phyloP scores from a whole-genome alignment of 345 rosid genomes.

The Sonneratia caseolaris region DNA sequence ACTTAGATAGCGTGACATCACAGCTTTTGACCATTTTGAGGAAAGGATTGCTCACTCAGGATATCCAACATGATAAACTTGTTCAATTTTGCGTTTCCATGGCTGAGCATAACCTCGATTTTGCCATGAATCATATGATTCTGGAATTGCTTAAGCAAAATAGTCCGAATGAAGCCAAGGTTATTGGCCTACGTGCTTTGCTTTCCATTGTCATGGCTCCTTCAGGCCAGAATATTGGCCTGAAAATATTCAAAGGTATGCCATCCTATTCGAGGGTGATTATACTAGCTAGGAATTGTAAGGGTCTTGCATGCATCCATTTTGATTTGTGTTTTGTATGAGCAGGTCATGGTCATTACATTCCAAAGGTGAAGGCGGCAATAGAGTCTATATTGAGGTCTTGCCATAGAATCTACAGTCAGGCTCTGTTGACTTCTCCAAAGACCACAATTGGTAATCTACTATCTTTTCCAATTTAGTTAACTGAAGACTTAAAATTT shows the following conservation, averaged over 20 bases:
- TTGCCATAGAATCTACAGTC: slow-evolving; percentile 75
- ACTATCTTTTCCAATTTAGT: neutral
- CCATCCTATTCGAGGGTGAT: neutral
- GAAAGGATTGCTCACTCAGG: slow-evolving; percentile 95
- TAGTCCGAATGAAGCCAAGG: slow-evolving; percentile 92
- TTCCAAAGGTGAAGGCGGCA: slow-evolving; percentile 96
- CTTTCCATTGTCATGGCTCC: slow-evolving; percentile 92
- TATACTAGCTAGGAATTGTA: slow-evolving; percentile 10
- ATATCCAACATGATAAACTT: slow-evolving; percentile 93
- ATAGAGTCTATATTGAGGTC: slow-evolving; percentile 88
- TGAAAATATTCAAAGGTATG: slow-evolving; percentile 85
- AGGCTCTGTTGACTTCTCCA: slow-evolving; percentile 89
- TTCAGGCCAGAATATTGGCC: slow-evolving; percentile 72
- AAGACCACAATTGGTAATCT: slow-evolving; percentile 67
- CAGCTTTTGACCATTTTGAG: slow-evolving; percentile 79
- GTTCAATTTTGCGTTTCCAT: slow-evolving; percentile 95
- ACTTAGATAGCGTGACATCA: slow-evolving; percentile 93
- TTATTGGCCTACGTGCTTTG: slow-evolving; percentile 91
- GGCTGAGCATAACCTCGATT: slow-evolving; percentile 98
- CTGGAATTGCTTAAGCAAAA: slow-evolving; percentile 92
- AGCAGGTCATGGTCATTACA: slow-evolving; percentile 79
- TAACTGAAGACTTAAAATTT: neutral
- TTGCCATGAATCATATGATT: slow-evolving; percentile 96
- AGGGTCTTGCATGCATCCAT: neutral
- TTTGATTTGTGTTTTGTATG: slow-evolving; percentile 16